These are phyloP conservation scores for Populus deltoides DNA, from an alignment of 345 rosid species.

Conservation along the genomic window DNA sequence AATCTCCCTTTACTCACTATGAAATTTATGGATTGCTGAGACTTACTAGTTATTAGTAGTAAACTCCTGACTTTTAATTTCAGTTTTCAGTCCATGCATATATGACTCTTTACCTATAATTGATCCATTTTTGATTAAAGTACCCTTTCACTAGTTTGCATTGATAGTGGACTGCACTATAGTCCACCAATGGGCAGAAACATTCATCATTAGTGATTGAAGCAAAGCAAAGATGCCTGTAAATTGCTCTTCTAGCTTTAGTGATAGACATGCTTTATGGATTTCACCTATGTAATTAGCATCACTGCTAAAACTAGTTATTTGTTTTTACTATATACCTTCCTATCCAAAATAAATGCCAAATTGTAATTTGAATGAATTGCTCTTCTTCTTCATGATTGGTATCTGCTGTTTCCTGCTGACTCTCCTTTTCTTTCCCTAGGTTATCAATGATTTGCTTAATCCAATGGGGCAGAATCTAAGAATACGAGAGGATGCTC, in stretches of 20 bases:
- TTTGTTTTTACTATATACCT: not conserved
- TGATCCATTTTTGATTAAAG: not conserved
- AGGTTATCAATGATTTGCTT: conserved; percentile 95
- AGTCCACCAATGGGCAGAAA: not conserved
- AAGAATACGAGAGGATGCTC: conserved; percentile 83
- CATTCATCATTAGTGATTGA: not conserved
- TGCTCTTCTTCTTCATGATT: not conserved
- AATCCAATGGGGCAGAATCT: conserved; percentile 88
- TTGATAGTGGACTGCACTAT: not conserved
- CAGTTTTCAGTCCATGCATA: too few species aligned
- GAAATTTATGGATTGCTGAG: not conserved
- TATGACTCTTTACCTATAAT: too few species aligned
- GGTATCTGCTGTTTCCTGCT: not conserved
- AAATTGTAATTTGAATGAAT: not conserved
- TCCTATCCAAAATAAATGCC: not conserved
- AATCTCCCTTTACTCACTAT: not conserved
- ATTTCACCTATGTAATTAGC: not conserved
- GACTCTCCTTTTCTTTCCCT: conserved; percentile 1
- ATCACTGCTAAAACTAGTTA: not conserved
- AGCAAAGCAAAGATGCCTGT: not conserved
- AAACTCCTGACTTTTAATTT: not conserved
- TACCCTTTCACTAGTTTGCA: not conserved
- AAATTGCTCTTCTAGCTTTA: not conserved
- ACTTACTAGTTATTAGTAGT: too few species aligned
- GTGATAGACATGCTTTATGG: not conserved